These are phyloP conservation scores for Fusarium luffae DNA, from an alignment of 2,329 filamentous ascomycete genomes.

Conservation along the genomic window DNA sequence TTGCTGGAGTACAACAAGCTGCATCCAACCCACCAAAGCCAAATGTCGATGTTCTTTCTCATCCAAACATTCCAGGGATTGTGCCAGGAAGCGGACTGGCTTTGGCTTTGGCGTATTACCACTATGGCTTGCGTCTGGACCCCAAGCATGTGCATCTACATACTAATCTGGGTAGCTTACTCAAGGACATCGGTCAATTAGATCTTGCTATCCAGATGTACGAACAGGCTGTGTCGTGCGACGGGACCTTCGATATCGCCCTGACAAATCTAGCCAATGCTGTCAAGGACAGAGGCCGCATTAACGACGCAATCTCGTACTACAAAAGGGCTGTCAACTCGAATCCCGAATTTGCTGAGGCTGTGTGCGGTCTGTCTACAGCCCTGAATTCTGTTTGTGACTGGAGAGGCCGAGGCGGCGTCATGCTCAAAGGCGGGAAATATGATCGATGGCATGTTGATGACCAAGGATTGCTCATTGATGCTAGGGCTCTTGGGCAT, in stretches of 20 bases:
- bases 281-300: slow-evolving; percentile 93
- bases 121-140: slow-evolving; percentile 90
- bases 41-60: slow-evolving; percentile 28
- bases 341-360: slow-evolving; percentile 97
- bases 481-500: slow-evolving; percentile 70
- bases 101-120: slow-evolving; percentile 91
- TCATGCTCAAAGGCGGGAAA: slow-evolving; percentile 76
- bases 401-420: slow-evolving; percentile 90
- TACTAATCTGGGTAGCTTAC: slow-evolving; percentile 92
- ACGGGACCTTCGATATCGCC: slow-evolving; percentile 96
- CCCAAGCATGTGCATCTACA: slow-evolving; percentile 93
- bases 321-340: slow-evolving; percentile 89
- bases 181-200: slow-evolving; percentile 96
- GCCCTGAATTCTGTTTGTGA: slow-evolving; percentile 96
- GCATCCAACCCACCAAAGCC: slow-evolving; percentile 47
- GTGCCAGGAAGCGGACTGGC: slow-evolving; percentile 86
- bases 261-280: slow-evolving; percentile 96
- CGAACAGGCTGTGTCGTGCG: slow-evolving; percentile 90
- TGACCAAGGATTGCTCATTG: slow-evolving; percentile 81
- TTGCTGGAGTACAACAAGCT: slow-evolving; percentile 89
- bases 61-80: slow-evolving; percentile 77
- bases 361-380: slow-evolving; percentile 93
- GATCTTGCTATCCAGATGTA: slow-evolving; percentile 96
- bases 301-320: slow-evolving; percentile 90
- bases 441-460: slow-evolving; percentile 95